These are phyloP conservation scores for Blastocystis sp. DNA, from an alignment of 352 stramenopile species.

Conservation along the genomic window DNA sequence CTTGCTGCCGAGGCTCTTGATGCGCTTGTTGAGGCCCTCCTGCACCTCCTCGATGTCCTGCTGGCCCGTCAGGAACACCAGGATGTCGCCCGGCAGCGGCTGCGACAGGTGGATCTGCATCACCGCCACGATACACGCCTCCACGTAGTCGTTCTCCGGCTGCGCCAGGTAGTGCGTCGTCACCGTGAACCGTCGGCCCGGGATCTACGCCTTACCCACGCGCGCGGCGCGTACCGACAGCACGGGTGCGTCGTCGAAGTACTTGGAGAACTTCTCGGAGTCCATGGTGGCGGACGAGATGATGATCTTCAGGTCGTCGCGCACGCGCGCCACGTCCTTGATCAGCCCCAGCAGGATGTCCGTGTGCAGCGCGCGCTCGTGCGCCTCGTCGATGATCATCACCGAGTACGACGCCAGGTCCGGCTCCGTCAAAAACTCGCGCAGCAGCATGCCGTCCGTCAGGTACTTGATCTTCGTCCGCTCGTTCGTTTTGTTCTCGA, in stretches of 20 bases:
- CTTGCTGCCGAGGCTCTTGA: constrained; percentile 86
- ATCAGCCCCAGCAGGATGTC: constrained; percentile 98
- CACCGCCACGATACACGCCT: constrained; percentile 93
- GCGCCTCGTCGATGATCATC: constrained; percentile 98
- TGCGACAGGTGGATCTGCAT: constrained; percentile 98
- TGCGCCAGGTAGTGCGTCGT: constrained; percentile 72
- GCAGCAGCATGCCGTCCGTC: constrained; percentile 98
- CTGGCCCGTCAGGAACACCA: constrained; percentile 98
- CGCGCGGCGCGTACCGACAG: constrained; percentile 80
- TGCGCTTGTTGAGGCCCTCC: constrained; percentile 89
- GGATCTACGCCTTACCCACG: constrained; percentile 13
- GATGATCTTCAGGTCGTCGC: constrained; percentile 94
- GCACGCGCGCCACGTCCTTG: constrained; percentile 93
- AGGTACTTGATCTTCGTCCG: constrained; percentile 97
- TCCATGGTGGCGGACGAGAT: constrained; percentile 93
- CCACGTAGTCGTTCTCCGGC: constrained; percentile 96
- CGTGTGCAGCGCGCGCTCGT: constrained; percentile 94
- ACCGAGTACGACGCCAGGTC: constrained; percentile 86
- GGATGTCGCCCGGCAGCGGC: constrained; percentile 89
- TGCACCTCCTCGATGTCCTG: constrained; percentile 97
- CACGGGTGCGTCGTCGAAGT: constrained; percentile 97
- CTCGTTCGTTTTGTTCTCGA: constrained; percentile 96
- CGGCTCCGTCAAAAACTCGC: constrained; percentile 95
- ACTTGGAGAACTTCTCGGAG: constrained; percentile 95
- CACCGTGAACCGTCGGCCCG: constrained; percentile 46